Base-by-base conservation (phyloP, 805 yeast genomes). In the Candida krabiensis region DNA sequence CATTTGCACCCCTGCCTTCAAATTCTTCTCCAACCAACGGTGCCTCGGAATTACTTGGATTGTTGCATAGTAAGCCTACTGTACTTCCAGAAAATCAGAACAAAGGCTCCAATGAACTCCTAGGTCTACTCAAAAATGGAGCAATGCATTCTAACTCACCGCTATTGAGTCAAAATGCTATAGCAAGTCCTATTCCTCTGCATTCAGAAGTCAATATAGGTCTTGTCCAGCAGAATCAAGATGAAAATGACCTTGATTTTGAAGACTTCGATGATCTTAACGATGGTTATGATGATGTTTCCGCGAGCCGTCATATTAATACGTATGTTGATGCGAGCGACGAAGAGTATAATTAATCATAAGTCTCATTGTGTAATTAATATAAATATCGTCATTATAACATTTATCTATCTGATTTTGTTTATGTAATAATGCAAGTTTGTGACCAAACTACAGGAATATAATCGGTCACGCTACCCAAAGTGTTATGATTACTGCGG, bases 221-320 rank as follows among this genome's bases (percentile, higher is more conserved):
- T n/a, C n/a, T n/a, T n/a, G n/a, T n/a, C n/a, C n/a, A 21, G 24
- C 24, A 7, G 9, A 21, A 21, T 11, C 9, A 30, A 5, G 33
- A 18, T 5, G 43, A 37, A 4, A 40, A 37, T 1, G 33, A 31
- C 8, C 50, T 42, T 7, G 49, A 49, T 17, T 41, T 46, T 16
- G 53, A 53, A 19, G 58, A 54, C 35, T 48, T 48, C 32, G 57
- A 53, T 19, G 56, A 53, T 14, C 30, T 49, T 28, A 42, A 49
- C 33, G 51, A 50, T 5, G 53, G 45, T n/a, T 52, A 38, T 35
- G 52, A 46, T 19, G 43, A 43, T 17, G 35, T 28, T 13, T 46
- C 40, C 4, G 42, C 44, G 16, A 44, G 50, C 15, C 49, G 50
- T 18, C 53, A 47, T 16, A 36, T 53, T 26, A 46, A 46, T 24